Evolutionary conservation across 805 yeast species (phyloP), one percentile per base, ranked within the genome.

Genomic region (Tetrapisispora arboricola): DNA sequence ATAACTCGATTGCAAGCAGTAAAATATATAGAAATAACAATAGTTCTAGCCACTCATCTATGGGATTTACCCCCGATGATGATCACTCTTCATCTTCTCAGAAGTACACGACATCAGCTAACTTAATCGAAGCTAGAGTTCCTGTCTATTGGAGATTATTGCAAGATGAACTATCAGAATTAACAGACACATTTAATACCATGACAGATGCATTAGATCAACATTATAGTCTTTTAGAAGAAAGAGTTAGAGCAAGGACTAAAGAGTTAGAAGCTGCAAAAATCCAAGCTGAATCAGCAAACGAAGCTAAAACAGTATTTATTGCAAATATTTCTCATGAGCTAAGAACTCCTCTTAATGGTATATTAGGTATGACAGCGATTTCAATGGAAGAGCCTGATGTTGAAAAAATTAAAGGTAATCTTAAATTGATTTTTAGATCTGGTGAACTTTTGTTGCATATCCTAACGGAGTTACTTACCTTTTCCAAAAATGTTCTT

Each of bases 251-350:
- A 38, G 79, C 80, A 29, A 72, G 97, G 56, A 90, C 97, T 0
- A 78, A 75, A 53, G 95, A 90, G 59, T 69, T 90, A 32, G 96
- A 88, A 59, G 80, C 80, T 1, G 92, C 95, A 8, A 84, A 85
- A 52, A 72, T 82, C 22, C 84, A 82, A 56, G 96, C 96, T 0
- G 96, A 90, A 63, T 77, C 83, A 21, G 98, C 98, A 1, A 90
- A 90, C 60, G 96, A 92, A 51, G 95, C 97, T 2, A 92, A 92
- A 57, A 88, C 97, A 6, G 87, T 85, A 6, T 86, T 86, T 58
- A 80, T 86, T 54, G 95, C 96, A 2, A 84, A 88, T 50, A 87
- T 86, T 17, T 85, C 95, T 0, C 96, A 86, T 60, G 98, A 92
- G 65, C 69, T 92, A 55, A 75, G 97, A 51, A 92, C 97, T 0